Base-by-base conservation (phyloP, 148 eudicot species). In the Dysphania ambrosioides region DNA sequence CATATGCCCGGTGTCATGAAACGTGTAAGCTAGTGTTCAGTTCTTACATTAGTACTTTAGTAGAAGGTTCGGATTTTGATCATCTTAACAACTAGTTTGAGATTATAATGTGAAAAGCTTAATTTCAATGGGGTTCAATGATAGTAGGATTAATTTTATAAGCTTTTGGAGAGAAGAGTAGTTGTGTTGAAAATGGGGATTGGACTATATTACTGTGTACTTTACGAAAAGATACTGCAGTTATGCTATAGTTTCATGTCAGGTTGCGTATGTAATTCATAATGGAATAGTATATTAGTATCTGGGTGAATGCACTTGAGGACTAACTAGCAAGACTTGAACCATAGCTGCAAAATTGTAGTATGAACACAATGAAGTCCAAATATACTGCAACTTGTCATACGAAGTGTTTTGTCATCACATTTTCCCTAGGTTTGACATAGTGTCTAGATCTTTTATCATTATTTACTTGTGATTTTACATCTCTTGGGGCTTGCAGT, bases 21-120 rank as follows among this genome's bases (percentile, higher is more conserved):
- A 2, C 21, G 57, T 53, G 57, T 6, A 12, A 47, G 4, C 51
- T 4, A 47, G 51, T 9, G 41, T 29, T 4, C 35, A 35, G 42
- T 34, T 6, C 8, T 1, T 64, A 42, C 42, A 32, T 67, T 67
- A 40, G 71, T 67, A 53, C 3, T 0, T 1, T 11, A 47, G 16
- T 47, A 29, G 29, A 67, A 67, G 29, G 71, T 38, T 67, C n/a
- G 41, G 53, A 67, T 12, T 41, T 40, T 40, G 10, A 67, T 67
- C 26, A 16, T 12, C 16, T 26, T 26, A 5, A n/a, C n/a, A n/a
- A n/a, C 32, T 67, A 65, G 23, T 42, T 32, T 32, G 31, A 34
- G 36, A 19, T 32, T 75, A 68, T 36, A 59, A 12, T 1, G 16
- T 34, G 10, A 19, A 63, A 47, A n/a, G 26, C 30, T 26, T 44